A percentile compares a stretch with the other conserved stretches of the same genome.
phyloP scores from a whole-genome alignment of 148 eudicot species.

The Suaeda aralocaspica region DNA sequence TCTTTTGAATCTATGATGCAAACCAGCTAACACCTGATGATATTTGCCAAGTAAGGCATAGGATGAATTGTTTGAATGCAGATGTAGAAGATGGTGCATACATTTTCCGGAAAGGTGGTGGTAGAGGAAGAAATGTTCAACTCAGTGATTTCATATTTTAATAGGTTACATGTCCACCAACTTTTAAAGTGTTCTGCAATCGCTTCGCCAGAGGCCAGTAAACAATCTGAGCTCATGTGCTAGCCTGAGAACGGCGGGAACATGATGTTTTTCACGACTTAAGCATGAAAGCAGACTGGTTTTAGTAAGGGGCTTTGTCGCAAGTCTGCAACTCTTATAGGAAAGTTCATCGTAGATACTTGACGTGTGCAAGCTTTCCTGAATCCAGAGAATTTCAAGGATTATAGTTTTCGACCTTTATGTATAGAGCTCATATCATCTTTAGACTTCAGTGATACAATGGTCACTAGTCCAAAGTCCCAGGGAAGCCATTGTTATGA shows the following conservation, averaged over 20 bases:
- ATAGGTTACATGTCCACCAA: slow-evolving; percentile 10
- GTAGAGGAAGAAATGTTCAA: slow-evolving; percentile 27
- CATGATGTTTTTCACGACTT: not conserved
- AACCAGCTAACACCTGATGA: slow-evolving; percentile 1
- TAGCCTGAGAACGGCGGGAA: not conserved
- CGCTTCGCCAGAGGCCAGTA: not conserved
- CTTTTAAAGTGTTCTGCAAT: not conserved
- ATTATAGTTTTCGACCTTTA: no score
- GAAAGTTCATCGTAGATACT: not conserved
- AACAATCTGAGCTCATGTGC: not conserved
- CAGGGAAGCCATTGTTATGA: no score
- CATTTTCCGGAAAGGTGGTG: slow-evolving; percentile 33
- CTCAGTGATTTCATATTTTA: slow-evolving; percentile 71
- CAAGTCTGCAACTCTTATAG: not conserved
- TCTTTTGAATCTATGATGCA: not conserved
- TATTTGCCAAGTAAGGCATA: slow-evolving; percentile 48
- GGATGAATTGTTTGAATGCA: slow-evolving; percentile 72
- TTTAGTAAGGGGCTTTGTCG: not conserved
- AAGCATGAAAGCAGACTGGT: not conserved
- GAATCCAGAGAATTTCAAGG: not conserved
- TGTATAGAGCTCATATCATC: not conserved
- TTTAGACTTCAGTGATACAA: no score
- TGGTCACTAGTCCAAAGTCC: no score
- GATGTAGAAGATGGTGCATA: slow-evolving; percentile 57
- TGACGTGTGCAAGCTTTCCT: not conserved